Conservation (phyloP, 371 early-diverging fungal genomes). For the Apophysomyces trapeziformis region DNA sequence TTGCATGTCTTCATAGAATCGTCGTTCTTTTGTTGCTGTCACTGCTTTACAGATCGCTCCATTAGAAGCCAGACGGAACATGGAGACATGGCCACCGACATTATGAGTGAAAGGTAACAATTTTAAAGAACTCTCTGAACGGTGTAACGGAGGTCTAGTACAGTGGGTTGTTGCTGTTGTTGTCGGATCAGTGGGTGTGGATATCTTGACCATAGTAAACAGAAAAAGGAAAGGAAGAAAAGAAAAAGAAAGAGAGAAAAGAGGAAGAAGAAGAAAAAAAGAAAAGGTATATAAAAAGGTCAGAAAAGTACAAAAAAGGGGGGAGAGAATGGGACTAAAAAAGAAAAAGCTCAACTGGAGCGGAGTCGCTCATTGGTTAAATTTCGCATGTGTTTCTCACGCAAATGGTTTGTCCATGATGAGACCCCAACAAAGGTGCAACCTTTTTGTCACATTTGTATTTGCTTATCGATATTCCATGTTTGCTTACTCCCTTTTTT, state of each 20-base stretch:
- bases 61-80: slow-evolving; percentile 41
- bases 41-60: slow-evolving; percentile 45
- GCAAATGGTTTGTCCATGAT: not conserved
- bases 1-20: slow-evolving; percentile 34
- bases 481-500: not conserved
- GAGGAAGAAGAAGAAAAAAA: not conserved
- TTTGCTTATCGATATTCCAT: not conserved
- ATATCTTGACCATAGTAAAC: slow-evolving; percentile 11
- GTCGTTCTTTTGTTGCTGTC: slow-evolving; percentile 29
- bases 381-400: slow-evolving; percentile 12
- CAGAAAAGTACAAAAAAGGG: not conserved
- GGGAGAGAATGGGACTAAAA: slow-evolving; percentile 2
- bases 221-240: slow-evolving; percentile 12
- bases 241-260: slow-evolving; percentile 10
- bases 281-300: slow-evolving; percentile 4
- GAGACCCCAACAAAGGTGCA: not conserved
- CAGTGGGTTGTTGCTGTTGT: not conserved
- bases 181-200: not conserved
- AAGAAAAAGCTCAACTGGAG: slow-evolving; percentile 1
- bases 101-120: slow-evolving; percentile 43
- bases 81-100: slow-evolving; percentile 49
- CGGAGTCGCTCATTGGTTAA: slow-evolving; percentile 11
- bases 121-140: slow-evolving; percentile 26
- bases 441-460: not conserved
- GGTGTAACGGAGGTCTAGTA: slow-evolving; percentile 15